phyloP scores from a whole-genome alignment of 169 alveolate genomes.

The Plasmodium vinckei region DNA sequence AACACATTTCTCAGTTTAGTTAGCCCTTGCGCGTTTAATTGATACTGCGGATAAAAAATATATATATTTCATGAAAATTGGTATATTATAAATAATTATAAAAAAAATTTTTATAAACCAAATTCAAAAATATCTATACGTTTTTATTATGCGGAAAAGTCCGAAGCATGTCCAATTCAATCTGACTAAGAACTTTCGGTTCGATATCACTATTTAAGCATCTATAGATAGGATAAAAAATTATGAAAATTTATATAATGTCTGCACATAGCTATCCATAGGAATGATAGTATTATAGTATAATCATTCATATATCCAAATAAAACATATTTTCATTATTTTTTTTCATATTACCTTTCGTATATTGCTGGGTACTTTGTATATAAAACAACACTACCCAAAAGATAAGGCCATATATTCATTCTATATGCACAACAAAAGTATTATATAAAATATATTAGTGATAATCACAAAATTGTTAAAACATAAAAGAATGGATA shows the following conservation, averaged over 20 bases:
- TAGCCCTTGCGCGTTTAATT: slow-evolving; percentile 76
- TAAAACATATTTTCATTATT: neutral
- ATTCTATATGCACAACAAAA: slow-evolving; percentile 20
- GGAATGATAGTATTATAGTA: neutral
- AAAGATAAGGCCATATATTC: slow-evolving; percentile 70
- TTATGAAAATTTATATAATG: neutral
- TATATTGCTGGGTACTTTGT: slow-evolving; percentile 66
- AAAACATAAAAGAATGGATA: neutral
- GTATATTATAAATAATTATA: slow-evolving; percentile 1
- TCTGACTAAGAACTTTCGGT: slow-evolving; percentile 83
- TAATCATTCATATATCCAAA: neutral
- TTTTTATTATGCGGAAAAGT: slow-evolving; percentile 88
- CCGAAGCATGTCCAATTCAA: slow-evolving; percentile 87
- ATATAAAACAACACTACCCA: slow-evolving; percentile 63
- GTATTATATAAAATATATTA: neutral
- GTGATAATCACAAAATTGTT: neutral
- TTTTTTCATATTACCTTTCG: slow-evolving; percentile 47
- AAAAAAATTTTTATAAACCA: neutral
- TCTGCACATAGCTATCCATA: neutral
- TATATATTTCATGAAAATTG: neutral
- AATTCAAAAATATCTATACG: slow-evolving; percentile 77
- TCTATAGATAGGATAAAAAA: neutral
- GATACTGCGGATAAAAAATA: slow-evolving; percentile 50
- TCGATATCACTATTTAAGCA: slow-evolving; percentile 80
- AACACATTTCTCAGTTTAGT: slow-evolving; percentile 84